Percentiles rank a stretch among this genome's conserved stretches.
Conservation (phyloP, 805 yeast species). For the Candida odintsovae region DNA sequence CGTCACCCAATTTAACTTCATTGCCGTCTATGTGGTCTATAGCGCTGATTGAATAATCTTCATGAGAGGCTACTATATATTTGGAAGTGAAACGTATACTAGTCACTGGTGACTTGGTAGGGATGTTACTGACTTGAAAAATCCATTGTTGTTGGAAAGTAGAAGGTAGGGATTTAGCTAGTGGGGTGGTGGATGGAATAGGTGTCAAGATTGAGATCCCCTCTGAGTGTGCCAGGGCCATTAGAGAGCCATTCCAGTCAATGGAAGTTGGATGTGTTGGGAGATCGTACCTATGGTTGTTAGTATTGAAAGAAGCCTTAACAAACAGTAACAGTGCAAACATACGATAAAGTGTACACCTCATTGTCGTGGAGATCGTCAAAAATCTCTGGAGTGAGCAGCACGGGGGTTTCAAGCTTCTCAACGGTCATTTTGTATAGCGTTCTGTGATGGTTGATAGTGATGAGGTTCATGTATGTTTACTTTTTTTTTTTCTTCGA, state of each 20-base stretch:
- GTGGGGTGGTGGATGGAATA: slow-evolving; percentile 14
- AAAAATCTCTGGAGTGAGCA: slow-evolving; percentile 20
- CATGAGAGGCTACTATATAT: slow-evolving; percentile 15
- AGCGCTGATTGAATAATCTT: slow-evolving; percentile 15
- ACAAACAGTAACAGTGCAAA: too few species aligned
- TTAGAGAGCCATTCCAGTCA: slow-evolving; percentile 20
- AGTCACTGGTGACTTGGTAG: slow-evolving; percentile 10
- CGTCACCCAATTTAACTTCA: slow-evolving; percentile 5
- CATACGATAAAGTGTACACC: slow-evolving; percentile 14
- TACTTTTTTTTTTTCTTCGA: neutral
- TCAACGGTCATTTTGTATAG: neutral
- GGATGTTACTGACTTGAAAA: slow-evolving; percentile 14
- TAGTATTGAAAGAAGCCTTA: neutral
- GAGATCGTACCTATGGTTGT: slow-evolving; percentile 14
- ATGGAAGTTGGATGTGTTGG: slow-evolving; percentile 12
- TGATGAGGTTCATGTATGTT: neutral
- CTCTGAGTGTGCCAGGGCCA: slow-evolving; percentile 18
- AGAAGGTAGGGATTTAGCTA: slow-evolving; percentile 20
- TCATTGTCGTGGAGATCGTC: slow-evolving; percentile 16
- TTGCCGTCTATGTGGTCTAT: slow-evolving; percentile 19
- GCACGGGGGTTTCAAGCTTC: slow-evolving; percentile 11
- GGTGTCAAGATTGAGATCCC: slow-evolving; percentile 21
- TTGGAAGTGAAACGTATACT: slow-evolving; percentile 17
- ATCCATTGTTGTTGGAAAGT: slow-evolving; percentile 22
- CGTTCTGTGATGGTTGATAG: neutral